A percentile compares a stretch with the other conserved stretches of the same genome.
These are phyloP conservation scores for Daucus carota DNA, from an alignment of 129 eudicot species.

Conservation along the genomic window DNA sequence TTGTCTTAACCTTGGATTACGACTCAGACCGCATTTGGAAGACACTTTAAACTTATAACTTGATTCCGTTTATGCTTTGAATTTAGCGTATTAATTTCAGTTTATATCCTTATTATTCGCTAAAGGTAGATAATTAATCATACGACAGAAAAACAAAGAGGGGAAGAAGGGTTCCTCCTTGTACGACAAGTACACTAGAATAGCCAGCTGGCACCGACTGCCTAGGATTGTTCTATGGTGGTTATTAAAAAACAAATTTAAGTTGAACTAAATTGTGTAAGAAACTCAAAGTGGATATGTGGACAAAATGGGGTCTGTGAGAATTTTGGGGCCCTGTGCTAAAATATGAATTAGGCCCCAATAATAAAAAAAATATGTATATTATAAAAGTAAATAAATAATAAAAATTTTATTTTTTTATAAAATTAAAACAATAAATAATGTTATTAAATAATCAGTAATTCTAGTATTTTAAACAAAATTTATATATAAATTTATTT, in stretches of 20 bases:
- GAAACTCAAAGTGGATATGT: constrained; percentile 12
- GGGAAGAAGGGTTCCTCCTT: neutral
- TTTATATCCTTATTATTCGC: neutral
- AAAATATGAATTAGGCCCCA: no score
- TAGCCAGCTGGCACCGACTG: neutral
- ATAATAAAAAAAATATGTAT: no score
- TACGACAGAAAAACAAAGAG: neutral
- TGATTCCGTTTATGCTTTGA: neutral
- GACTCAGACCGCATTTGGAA: neutral
- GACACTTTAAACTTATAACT: neutral
- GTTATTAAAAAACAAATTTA: neutral
- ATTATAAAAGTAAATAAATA: no score
- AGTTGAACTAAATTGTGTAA: constrained; percentile 3
- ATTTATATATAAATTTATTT: no score
- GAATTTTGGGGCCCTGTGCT: no score
- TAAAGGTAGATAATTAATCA: no score
- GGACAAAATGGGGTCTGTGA: no score
- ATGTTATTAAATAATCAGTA: no score
- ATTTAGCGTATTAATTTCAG: neutral
- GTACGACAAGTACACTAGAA: neutral
- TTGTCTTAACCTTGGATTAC: neutral
- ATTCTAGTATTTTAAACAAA: no score
- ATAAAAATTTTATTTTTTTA: no score
- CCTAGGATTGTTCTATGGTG: neutral
- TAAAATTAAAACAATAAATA: no score